Conservation (phyloP, 108 stramenopile species). For the Epipyxis sp. region DNA sequence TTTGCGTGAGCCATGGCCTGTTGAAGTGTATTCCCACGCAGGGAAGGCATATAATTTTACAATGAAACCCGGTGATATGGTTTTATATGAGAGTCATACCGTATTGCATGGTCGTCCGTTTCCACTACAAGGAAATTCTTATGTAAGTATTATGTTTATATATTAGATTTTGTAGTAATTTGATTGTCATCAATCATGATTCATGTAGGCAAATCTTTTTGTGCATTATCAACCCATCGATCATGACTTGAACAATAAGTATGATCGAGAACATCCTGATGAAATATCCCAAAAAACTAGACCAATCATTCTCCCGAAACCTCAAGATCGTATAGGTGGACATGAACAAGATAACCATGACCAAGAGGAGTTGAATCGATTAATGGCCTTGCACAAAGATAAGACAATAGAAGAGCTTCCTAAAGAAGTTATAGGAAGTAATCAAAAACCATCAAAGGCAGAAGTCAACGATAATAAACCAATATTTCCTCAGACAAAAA, state of each 20-base stretch:
- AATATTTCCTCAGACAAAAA: no score
- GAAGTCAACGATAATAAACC: no score
- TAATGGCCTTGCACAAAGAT: no score
- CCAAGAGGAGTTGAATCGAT: background rate
- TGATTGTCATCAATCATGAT: background rate
- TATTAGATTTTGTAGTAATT: background rate
- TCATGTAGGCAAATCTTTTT: constrained; percentile 70
- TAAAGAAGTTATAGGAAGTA: no score
- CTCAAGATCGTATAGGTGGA: background rate
- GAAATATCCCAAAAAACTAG: background rate
- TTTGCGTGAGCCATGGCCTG: constrained; percentile 76
- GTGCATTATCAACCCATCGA: constrained; percentile 76
- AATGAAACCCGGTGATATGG: constrained; percentile 85
- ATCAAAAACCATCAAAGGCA: no score
- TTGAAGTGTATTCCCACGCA: constrained; percentile 82
- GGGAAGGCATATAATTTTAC: constrained; percentile 80
- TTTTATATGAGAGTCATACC: constrained; percentile 80
- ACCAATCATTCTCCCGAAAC: background rate
- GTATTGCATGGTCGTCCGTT: constrained; percentile 85
- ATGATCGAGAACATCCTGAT: background rate
- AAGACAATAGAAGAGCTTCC: no score
- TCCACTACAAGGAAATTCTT: constrained; percentile 71
- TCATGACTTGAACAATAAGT: constrained; percentile 15
- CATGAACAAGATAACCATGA: background rate
- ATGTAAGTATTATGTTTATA: background rate